These are phyloP conservation scores for Naganishia sp. DNA, from an alignment of 1,284 basidiomycete genomes.

Conservation along the genomic window DNA sequence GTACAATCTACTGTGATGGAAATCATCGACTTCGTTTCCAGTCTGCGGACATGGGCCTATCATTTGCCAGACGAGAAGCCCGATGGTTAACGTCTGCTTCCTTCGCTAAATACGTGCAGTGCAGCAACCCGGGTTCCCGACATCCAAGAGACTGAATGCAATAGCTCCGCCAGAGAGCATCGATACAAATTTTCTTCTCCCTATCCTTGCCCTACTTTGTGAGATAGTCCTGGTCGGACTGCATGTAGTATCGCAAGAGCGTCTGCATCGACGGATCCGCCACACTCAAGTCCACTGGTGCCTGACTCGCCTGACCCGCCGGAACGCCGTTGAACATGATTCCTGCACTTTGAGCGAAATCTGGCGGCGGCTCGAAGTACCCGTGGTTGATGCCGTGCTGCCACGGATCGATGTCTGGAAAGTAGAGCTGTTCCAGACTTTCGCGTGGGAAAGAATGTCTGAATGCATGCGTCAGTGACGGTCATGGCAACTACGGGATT, in stretches of 20 bases:
- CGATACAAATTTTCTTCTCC: too few species aligned
- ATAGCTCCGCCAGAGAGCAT: too few species aligned
- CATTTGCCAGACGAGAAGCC: too few species aligned
- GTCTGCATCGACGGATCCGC: slow-evolving; percentile 11
- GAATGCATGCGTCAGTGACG: too few species aligned
- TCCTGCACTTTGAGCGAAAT: neutral
- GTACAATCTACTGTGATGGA: too few species aligned
- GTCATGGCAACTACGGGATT: too few species aligned
- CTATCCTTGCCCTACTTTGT: neutral
- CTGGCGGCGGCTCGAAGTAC: slow-evolving; percentile 11
- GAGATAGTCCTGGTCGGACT: slow-evolving; percentile 16
- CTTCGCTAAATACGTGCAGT: too few species aligned
- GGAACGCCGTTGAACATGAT: neutral
- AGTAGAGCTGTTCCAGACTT: slow-evolving; percentile 1
- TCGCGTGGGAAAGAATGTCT: neutral
- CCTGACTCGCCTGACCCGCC: neutral
- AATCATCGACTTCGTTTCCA: too few species aligned
- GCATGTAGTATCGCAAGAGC: slow-evolving; percentile 19
- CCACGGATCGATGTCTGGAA: neutral
- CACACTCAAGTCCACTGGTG: neutral
- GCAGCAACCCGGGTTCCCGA: too few species aligned
- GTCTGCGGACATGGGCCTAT: too few species aligned
- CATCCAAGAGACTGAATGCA: too few species aligned
- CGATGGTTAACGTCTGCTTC: too few species aligned
- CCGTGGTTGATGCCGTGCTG: neutral